These are phyloP conservation scores for Synchytrium microbalum DNA, from an alignment of 371 early-diverging fungal species.

Conservation along the genomic window DNA sequence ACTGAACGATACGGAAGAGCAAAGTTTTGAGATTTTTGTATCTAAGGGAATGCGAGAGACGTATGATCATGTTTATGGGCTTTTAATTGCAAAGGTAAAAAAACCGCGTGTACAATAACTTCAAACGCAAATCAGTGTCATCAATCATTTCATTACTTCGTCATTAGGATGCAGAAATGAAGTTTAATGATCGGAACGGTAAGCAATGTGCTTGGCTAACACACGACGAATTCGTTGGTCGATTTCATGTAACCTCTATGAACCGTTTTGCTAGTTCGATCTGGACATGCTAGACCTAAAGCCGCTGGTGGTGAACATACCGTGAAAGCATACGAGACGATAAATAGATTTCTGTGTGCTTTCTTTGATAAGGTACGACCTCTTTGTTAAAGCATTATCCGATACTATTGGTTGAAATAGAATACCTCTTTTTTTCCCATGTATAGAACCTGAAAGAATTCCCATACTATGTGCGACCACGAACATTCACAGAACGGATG, in stretches of 20 bases:
- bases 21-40: slow-evolving; percentile 38
- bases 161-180: background rate
- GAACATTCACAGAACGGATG: slow-evolving; percentile 30
- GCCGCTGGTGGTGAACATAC: background rate
- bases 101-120: too few species aligned
- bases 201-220: background rate
- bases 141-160: too few species aligned
- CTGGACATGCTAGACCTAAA: background rate
- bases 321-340: slow-evolving; percentile 29
- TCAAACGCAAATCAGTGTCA: too few species aligned
- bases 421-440: background rate
- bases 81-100: slow-evolving; percentile 24
- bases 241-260: too few species aligned
- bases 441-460: slow-evolving; percentile 41
- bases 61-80: slow-evolving; percentile 35
- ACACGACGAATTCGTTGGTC: too few species aligned
- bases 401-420: background rate
- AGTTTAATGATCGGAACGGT: background rate
- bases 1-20: slow-evolving; percentile 37
- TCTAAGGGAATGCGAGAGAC: slow-evolving; percentile 24
- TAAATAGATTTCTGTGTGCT: slow-evolving; percentile 37
- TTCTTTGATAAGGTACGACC: slow-evolving; percentile 38
- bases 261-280: background rate
- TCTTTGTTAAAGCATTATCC: slow-evolving; percentile 1
- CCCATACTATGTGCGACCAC: slow-evolving; percentile 30